Evolutionary conservation across 2,329 filamentous ascomycete species (phyloP).

Genomic region (Bipolaris victoriae): DNA sequence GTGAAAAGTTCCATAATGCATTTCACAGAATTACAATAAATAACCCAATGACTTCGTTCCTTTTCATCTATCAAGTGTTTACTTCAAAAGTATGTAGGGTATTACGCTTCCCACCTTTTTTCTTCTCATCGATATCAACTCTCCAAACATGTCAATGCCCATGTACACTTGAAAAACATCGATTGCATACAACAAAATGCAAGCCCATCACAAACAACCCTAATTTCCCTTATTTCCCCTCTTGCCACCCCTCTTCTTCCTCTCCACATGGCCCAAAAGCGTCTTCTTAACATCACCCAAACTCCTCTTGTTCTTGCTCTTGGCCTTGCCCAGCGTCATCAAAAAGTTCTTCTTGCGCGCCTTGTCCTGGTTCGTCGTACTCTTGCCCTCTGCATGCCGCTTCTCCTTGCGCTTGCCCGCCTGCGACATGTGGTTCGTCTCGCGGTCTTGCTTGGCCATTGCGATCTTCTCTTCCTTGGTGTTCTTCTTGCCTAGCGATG

Average conservation of each 20-base stretch:
- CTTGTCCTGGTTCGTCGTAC: slow-evolving; percentile 97
- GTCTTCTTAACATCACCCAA: slow-evolving; percentile 83
- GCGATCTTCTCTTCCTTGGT: slow-evolving; percentile 91
- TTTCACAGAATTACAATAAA: too few species aligned
- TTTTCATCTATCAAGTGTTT: too few species aligned
- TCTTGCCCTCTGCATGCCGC: slow-evolving; percentile 90
- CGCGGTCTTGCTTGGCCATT: slow-evolving; percentile 81
- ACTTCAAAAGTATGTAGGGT: too few species aligned
- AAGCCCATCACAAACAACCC: background rate
- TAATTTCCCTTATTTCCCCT: slow-evolving; percentile 67
- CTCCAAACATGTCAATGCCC: too few species aligned
- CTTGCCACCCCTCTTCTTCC: slow-evolving; percentile 82
- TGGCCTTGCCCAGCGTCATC: slow-evolving; percentile 97
- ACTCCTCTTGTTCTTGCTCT: slow-evolving; percentile 93
- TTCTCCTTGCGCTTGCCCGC: slow-evolving; percentile 83
- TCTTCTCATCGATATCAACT: too few species aligned
- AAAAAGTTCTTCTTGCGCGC: slow-evolving; percentile 96
- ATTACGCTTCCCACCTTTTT: too few species aligned
- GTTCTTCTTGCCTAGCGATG: slow-evolving; percentile 75
- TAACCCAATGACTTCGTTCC: too few species aligned
- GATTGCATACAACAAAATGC: background rate
- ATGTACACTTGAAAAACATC: background rate
- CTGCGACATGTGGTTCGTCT: slow-evolving; percentile 82
- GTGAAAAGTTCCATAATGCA: too few species aligned
- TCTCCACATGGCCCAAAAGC: slow-evolving; percentile 78